These are phyloP conservation scores for Fusarium bulbicola DNA, from an alignment of 2,329 filamentous ascomycete genomes.

Conservation along the genomic window DNA sequence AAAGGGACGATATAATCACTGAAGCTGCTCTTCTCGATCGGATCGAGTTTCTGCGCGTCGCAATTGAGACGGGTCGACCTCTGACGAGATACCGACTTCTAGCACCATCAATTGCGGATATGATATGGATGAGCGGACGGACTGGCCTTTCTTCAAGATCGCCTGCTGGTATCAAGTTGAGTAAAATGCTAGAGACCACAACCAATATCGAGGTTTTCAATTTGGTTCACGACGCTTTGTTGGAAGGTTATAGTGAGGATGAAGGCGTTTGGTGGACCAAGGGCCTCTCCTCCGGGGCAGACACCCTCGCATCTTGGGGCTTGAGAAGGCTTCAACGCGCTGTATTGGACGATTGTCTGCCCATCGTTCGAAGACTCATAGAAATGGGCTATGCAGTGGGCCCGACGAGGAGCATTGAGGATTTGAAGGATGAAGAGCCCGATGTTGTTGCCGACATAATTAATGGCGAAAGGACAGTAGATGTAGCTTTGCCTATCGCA, in stretches of 20 bases:
- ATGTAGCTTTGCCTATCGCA: neutral
- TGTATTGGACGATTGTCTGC: neutral
- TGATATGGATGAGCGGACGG: neutral
- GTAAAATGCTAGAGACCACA: neutral
- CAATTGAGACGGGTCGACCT: neutral
- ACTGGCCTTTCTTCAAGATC: neutral
- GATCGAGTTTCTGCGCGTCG: neutral
- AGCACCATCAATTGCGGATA: neutral
- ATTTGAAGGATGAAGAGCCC: neutral
- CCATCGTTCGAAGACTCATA: neutral
- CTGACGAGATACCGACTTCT: neutral
- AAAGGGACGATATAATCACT: neutral
- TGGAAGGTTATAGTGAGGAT: neutral
- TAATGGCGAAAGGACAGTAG: neutral
- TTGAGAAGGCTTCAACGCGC: neutral
- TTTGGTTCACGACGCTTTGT: neutral
- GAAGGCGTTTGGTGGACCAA: slow-evolving; percentile 1
- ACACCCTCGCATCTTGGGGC: neutral
- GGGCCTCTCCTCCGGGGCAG: rapidly evolving
- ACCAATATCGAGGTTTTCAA: neutral
- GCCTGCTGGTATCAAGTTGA: neutral
- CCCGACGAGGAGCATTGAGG: neutral
- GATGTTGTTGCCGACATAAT: neutral
- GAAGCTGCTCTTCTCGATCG: neutral
- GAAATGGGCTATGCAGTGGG: neutral